A percentile compares a stretch with the other conserved stretches of the same genome.
Conservation (phyloP, 192 early-diverging fungal species). For the Linnemannia schmuckeri region DNA sequence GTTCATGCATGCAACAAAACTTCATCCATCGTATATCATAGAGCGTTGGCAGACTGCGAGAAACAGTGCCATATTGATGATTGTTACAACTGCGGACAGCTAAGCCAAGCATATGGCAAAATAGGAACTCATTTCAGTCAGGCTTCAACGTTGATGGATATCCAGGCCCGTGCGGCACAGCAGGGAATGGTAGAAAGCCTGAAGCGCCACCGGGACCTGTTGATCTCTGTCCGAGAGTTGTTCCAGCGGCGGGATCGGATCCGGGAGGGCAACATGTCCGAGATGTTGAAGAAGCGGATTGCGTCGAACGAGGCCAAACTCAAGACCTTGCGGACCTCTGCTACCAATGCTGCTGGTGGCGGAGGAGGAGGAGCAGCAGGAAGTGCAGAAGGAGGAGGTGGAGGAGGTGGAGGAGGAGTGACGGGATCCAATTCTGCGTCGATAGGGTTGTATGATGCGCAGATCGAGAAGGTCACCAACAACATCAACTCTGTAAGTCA, state of each 20-base stretch:
- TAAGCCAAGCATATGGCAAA: conserved; percentile 63
- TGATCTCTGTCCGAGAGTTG: conserved; percentile 69
- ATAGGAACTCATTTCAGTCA: conserved; percentile 64
- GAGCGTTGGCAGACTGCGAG: conserved; percentile 66
- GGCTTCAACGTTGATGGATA: conserved; percentile 55
- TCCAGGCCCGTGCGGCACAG: conserved; percentile 55
- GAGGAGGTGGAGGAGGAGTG: conserved; percentile 45
- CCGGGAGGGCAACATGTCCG: conserved; percentile 57
- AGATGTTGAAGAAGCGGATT: conserved; percentile 70
- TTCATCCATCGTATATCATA: conserved; percentile 24
- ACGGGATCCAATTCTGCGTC: not conserved
- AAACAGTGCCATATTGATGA: conserved; percentile 67
- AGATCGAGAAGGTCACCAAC: conserved; percentile 44
- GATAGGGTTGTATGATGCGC: conserved; percentile 29
- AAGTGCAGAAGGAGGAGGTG: not conserved
- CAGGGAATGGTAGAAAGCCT: conserved; percentile 71
- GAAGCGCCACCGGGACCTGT: conserved; percentile 74
- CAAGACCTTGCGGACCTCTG: conserved; percentile 56
- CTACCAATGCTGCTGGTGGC: conserved; percentile 26
- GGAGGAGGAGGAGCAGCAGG: conserved; percentile 11
- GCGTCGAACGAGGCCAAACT: conserved; percentile 62
- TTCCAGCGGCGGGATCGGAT: conserved; percentile 68
- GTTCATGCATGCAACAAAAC: not conserved
- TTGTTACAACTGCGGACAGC: conserved; percentile 67
- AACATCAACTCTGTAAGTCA: conserved; percentile 39